phyloP scores from a whole-genome alignment of 1,139 yeast species.

The Magnusiomyces suaveolens region DNA sequence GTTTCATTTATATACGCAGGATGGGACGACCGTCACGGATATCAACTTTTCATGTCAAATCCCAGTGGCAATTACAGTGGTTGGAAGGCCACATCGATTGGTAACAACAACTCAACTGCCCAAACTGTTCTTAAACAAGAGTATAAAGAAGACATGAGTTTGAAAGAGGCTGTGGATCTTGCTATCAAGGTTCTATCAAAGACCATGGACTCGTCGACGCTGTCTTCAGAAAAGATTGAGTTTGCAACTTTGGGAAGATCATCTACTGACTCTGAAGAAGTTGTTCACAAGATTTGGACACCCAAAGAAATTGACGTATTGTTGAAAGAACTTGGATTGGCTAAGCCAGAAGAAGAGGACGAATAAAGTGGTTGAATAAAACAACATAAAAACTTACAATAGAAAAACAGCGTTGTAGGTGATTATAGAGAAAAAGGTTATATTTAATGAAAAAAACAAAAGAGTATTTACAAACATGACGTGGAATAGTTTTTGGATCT shows the following conservation, averaged over 20 bases:
- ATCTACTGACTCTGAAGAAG: constrained; percentile 38
- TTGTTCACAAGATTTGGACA: constrained; percentile 66
- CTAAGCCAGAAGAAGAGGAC: constrained; percentile 43
- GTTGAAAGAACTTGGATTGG: constrained; percentile 64
- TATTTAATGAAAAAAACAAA: too few species aligned
- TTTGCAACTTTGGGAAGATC: constrained; percentile 63
- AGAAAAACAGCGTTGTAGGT: too few species aligned
- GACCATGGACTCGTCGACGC: constrained; percentile 83
- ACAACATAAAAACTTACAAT: too few species aligned
- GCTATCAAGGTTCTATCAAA: constrained; percentile 88
- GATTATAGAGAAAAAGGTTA: too few species aligned
- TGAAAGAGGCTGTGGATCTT: constrained; percentile 75
- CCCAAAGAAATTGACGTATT: constrained; percentile 67
- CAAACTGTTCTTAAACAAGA: constrained; percentile 94
- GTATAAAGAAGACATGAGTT: constrained; percentile 68
- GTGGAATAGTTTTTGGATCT: too few species aligned
- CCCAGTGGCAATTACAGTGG: constrained; percentile 98
- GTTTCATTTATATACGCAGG: constrained; percentile 96
- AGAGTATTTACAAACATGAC: too few species aligned
- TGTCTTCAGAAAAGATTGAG: constrained; percentile 82
- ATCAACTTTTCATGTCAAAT: constrained; percentile 88
- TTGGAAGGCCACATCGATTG: constrained; percentile 96
- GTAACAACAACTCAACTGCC: constrained; percentile 93
- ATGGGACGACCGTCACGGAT: constrained; percentile 79
- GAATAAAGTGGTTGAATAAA: too few species aligned